Conservation (phyloP, 345 rosid genomes). For the Crucihimalaya himalaica region DNA sequence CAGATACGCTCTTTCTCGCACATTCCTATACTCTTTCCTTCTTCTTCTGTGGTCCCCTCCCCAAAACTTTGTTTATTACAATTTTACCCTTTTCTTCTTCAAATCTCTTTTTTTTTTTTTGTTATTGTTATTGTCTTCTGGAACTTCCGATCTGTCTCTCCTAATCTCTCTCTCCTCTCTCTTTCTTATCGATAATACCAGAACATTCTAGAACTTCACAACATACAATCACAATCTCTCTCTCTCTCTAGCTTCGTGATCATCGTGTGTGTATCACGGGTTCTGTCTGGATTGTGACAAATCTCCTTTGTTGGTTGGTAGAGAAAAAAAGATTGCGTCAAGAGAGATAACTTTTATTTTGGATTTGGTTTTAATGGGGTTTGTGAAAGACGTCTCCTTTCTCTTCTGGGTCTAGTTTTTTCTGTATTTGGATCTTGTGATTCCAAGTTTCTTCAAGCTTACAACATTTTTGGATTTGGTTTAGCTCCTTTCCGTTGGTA, state of each 20-base stretch:
- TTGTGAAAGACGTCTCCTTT: conserved; percentile 14
- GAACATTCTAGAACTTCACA: conserved; percentile 79
- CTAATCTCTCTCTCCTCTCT: conserved; percentile 9
- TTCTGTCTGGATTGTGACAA: conserved; percentile 19
- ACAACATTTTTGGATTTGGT: neutral
- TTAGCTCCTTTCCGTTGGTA: neutral
- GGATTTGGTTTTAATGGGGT: conserved; percentile 30
- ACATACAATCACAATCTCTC: neutral
- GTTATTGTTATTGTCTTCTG: conserved; percentile 41
- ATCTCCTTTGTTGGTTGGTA: conserved; percentile 30
- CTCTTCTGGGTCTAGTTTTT: neutral
- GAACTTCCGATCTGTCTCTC: conserved; percentile 43
- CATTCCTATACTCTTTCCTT: conserved; percentile 35
- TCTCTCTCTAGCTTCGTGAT: conserved; percentile 1
- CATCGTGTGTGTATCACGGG: conserved; percentile 27
- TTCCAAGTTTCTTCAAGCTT: conserved; percentile 8
- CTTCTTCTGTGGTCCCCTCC: conserved; percentile 39
- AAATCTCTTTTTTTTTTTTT: conserved; percentile 2
- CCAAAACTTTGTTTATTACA: neutral
- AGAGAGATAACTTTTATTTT: conserved; percentile 1
- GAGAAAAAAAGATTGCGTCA: conserved; percentile 7
- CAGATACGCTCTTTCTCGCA: conserved; percentile 42
- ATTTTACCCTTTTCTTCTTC: conserved; percentile 27
- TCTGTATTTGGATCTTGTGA: conserved; percentile 18
- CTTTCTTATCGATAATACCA: conserved; percentile 48